Evolutionary conservation across 2,329 filamentous ascomycete genomes (phyloP).

Genomic region (Aspergillus sp.): DNA sequence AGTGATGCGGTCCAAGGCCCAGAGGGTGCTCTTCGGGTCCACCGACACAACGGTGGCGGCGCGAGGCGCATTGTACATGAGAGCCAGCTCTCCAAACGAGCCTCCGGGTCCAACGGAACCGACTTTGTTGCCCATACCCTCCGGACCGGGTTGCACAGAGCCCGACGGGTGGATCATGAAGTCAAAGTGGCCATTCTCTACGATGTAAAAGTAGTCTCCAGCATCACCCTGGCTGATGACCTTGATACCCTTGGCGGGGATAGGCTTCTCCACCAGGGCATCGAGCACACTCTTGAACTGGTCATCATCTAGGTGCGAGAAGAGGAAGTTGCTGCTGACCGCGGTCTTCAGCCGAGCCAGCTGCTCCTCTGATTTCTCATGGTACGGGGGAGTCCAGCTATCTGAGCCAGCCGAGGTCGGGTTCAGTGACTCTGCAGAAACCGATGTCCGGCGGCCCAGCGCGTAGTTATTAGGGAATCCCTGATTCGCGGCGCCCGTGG

Average conservation of each 20-base stretch:
- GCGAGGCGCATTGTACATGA: constrained; percentile 98
- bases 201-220: constrained; percentile 96
- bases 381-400: constrained; percentile 85
- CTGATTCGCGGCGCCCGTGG: constrained; percentile 28
- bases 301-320: constrained; percentile 91
- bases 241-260: constrained; percentile 85
- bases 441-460: constrained; percentile 87
- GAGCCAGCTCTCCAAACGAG: constrained; percentile 91
- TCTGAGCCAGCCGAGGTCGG: constrained; percentile 80
- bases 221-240: constrained; percentile 95
- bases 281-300: constrained; percentile 84
- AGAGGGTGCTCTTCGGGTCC: constrained; percentile 76
- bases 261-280: constrained; percentile 90
- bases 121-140: constrained; percentile 82
- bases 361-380: constrained; percentile 82
- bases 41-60: constrained; percentile 90
- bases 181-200: constrained; percentile 87
- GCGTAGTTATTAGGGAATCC: constrained; percentile 85
- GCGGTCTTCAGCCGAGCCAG: constrained; percentile 74
- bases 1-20: constrained; percentile 92
- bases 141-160: constrained; percentile 72
- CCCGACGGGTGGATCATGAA: constrained; percentile 84
- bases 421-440: constrained; percentile 94
- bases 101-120: constrained; percentile 81
- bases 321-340: constrained; percentile 88